Evolutionary conservation across 352 stramenopile genomes (phyloP).

Genomic region (Elongisporangium anandrum): DNA sequence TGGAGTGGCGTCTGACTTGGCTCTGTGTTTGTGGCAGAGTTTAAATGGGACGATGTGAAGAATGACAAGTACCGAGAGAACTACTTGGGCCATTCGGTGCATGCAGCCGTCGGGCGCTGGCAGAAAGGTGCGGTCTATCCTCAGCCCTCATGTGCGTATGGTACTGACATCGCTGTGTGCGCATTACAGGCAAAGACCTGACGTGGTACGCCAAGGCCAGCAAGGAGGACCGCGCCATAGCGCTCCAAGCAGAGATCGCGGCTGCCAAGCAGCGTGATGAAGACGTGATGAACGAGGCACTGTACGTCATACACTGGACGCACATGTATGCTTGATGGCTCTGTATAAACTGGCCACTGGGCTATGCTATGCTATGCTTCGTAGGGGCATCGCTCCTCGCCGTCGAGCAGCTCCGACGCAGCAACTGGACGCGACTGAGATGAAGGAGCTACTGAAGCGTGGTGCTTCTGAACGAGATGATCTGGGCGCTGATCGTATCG

Average conservation of each 20-base stretch:
- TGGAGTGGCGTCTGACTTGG: not conserved
- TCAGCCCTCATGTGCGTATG: not conserved
- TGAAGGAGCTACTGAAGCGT: conserved; percentile 84
- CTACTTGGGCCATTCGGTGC: conserved; percentile 87
- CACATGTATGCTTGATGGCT: not conserved
- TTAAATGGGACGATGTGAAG: conserved; percentile 94
- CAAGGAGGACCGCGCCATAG: conserved; percentile 42
- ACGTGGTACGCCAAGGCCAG: conserved; percentile 87
- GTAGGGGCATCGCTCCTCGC: conserved; percentile 62
- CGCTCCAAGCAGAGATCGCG: conserved; percentile 57
- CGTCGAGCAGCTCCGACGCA: conserved; percentile 36
- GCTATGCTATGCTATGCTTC: conserved; percentile 1
- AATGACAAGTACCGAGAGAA: conserved; percentile 92
- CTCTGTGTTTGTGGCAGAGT: conserved; percentile 37
- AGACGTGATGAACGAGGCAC: conserved; percentile 87
- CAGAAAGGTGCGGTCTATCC: conserved; percentile 38
- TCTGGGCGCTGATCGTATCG: conserved; percentile 70
- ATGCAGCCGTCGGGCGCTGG: conserved; percentile 87
- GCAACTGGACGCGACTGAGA: conserved; percentile 65
- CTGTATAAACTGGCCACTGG: not conserved
- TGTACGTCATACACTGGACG: conserved; percentile 36
- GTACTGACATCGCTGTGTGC: not conserved
- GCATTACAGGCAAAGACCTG: conserved; percentile 69
- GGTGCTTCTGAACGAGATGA: conserved; percentile 70
- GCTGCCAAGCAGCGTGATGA: conserved; percentile 82